phyloP scores from a whole-genome alignment of 192 early-diverging fungal genomes.

The Coemansia erecta region DNA sequence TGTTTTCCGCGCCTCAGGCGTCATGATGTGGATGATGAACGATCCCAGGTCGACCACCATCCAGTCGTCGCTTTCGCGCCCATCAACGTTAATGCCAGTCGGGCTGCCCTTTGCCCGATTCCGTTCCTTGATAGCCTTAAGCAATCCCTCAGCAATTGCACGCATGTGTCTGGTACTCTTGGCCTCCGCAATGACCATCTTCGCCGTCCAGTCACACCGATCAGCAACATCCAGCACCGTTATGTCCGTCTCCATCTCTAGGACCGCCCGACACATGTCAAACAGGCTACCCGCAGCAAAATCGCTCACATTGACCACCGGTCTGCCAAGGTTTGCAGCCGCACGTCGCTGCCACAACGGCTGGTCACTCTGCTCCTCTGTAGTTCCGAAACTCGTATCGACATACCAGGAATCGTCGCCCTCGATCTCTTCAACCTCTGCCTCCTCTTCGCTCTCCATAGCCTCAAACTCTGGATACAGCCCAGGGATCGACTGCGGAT shows the following conservation, averaged over 20 bases:
- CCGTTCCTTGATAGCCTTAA: constrained; percentile 40
- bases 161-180: constrained; percentile 52
- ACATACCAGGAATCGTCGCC: constrained; percentile 51
- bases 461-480: constrained; percentile 39
- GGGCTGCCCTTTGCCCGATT: constrained; percentile 11
- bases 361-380: neutral
- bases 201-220: constrained; percentile 36
- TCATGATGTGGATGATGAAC: constrained; percentile 49
- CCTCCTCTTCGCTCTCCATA: neutral
- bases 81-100: constrained; percentile 30
- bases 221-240: constrained; percentile 29
- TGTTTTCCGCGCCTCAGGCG: constrained; percentile 30
- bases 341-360: constrained; percentile 47
- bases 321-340: constrained; percentile 16
- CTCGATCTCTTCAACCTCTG: neutral
- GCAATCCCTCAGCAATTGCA: constrained; percentile 35
- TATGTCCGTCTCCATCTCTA: constrained; percentile 21
- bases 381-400: constrained; percentile 18
- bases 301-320: neutral
- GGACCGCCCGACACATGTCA: constrained; percentile 26
- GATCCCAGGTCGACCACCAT: constrained; percentile 47
- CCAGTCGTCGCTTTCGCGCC: constrained; percentile 52
- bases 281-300: constrained; percentile 26
- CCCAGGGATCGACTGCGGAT: constrained; percentile 33
- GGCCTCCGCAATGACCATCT: constrained; percentile 37